Evolutionary conservation across 495 filamentous ascomycete species (phyloP), one percentile per base, ranked within the genome.

Genomic region (Astrothelium macrocarpum): DNA sequence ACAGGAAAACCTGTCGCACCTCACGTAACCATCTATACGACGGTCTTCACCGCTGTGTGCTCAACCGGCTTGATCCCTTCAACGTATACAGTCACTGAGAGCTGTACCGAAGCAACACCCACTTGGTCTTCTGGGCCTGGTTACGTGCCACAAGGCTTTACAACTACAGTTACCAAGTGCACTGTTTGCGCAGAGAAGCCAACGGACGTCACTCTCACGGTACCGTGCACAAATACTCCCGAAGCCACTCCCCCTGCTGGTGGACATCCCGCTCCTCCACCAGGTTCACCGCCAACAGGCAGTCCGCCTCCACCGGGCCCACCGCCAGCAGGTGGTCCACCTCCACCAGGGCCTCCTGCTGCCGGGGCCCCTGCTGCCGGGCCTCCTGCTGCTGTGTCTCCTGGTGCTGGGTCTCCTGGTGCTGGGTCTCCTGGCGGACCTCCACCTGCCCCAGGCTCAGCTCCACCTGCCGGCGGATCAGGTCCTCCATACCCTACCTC

Each of bases 11-110:
- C 59, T 25, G 34, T 31, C 20, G 43, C 3, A 42, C 32, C 26
- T 36, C n/a, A 32, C n/a, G 28, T 12, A 28, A 80, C 76, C 5
- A 64, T 76, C 60, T 80, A 81, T 68, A 73, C 73, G 61, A 77
- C 77, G 32, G 67, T 69, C 45, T 69, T 73, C 56, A 67, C 68
- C 9, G 73, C 78, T 0, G 69, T 78, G 25, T 78, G 75, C 68
- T 65, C 74, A 53, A 79, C 77, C 4, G 72, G 73, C 62, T 62
- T 67, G 28, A 74, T 72, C 69, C 62, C 72, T 43, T 73, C 75
- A 29, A 78, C 76, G 3, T 82, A 82, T 70, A 82, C 79, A 28
- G 62, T 80, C 68, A 74, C 69, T 4, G 74, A 78, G 62, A 76
- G 67, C 32, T 76, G 74, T 66, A 64, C 71, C 28, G 77, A 66